Base-by-base conservation (phyloP, 2,329 filamentous ascomycete genomes). In the Westerdykella aurantiaca region DNA sequence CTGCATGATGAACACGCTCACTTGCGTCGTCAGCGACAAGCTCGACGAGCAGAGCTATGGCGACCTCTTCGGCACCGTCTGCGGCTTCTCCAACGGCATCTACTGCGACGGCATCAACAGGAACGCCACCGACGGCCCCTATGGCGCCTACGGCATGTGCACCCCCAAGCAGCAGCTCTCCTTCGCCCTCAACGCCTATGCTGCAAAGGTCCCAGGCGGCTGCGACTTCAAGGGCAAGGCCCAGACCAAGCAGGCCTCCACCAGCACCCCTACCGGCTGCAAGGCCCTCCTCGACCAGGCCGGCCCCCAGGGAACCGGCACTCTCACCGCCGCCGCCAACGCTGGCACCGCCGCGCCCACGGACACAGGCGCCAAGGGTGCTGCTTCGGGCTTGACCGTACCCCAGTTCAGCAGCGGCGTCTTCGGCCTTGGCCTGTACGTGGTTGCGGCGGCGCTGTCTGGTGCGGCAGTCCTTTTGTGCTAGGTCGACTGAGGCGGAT, bases 61-160 rank as follows among this genome's bases (percentile, higher is more conserved):
- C 39, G 71, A 77, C 13, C 78, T 93, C 55, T 97, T 97, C 69
- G 75, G 74, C 64, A 82, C 72, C 66, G 79, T 91, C 68, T 93
- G 87, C 70, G 83, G 81, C 44, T 60, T 69, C 37, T 60, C 64
- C 51, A 64, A 74, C 46, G 63, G 69, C 37, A 61, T 67, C 31
- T 75, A 78, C 53, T 93, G 88, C 70, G 70, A 67, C 18, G 86
- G 83, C 43, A 88, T 93, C 69, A 72, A 69, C 51, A 76, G 75
- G 56, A 85, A 90, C 68, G 77, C 77, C 41, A 79, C 77, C 47
- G 77, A 74, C 16, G 87, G 85, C 25, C 71, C 76, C 48, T 93
- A 86, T 67, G 87, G 87, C 55, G 79, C 85, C 38, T 88, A 86
- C 75, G 80, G 81, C 68, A 88, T 88, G 81, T 94, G 87, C 75